phyloP scores from a whole-genome alignment of 148 eudicot species.

The Silene latifolia region DNA sequence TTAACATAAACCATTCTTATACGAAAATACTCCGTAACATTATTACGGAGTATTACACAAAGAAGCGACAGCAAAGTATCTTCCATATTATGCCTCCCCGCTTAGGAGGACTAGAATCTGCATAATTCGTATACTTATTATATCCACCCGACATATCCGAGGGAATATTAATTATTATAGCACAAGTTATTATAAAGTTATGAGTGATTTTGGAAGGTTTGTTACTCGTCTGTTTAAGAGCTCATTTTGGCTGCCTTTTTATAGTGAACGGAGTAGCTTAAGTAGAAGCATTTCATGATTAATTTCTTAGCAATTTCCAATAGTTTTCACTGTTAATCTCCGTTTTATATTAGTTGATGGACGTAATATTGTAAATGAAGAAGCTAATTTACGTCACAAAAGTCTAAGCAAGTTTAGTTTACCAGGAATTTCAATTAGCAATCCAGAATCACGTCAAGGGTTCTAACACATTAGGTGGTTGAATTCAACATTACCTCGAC shows the following conservation, averaged over 20 bases:
- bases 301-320: not conserved
- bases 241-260: not conserved
- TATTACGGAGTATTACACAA: too few species aligned
- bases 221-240: not conserved
- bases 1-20: too few species aligned
- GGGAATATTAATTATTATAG: too few species aligned
- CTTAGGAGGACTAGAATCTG: not conserved
- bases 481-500: too few species aligned
- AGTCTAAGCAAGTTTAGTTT: too few species aligned
- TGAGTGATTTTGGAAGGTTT: not conserved
- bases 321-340: not conserved
- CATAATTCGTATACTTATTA: not conserved
- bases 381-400: not conserved
- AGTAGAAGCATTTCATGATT: not conserved
- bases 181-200: too few species aligned
- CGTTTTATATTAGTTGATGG: not conserved
- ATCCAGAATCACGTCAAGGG: too few species aligned
- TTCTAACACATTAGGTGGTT: too few species aligned
- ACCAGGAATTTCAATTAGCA: too few species aligned
- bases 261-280: not conserved
- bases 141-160: not conserved
- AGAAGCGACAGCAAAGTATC: not conserved
- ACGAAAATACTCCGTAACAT: too few species aligned
- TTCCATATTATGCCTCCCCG: not conserved
- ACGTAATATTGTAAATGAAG: not conserved